Evolutionary conservation across 257 asterid species (phyloP).

Genomic region (Handroanthus guayacan): DNA sequence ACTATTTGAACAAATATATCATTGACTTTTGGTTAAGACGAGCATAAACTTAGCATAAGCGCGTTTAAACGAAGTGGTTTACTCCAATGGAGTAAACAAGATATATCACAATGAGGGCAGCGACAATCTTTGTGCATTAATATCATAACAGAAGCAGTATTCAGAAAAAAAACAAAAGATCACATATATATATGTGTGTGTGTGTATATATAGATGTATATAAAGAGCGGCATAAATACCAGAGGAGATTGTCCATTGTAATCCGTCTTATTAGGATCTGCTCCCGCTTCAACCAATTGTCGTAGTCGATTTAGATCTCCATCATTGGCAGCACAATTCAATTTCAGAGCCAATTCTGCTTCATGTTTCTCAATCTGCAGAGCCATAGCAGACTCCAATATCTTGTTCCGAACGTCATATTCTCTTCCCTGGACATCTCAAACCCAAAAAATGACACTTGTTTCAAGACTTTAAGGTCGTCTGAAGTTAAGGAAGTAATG

Average conservation of each 20-base stretch:
- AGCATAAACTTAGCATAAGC: too few species aligned
- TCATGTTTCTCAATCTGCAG: slow-evolving; percentile 63
- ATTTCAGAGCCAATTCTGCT: slow-evolving; percentile 65
- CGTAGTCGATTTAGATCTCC: slow-evolving; percentile 64
- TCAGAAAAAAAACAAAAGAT: too few species aligned
- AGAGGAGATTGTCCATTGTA: slow-evolving; percentile 72
- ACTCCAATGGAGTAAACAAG: too few species aligned
- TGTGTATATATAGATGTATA: too few species aligned
- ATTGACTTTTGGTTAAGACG: too few species aligned
- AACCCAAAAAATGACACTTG: background rate
- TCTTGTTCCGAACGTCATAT: slow-evolving; percentile 46
- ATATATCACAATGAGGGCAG: background rate
- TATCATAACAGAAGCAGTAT: background rate
- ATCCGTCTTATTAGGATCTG: slow-evolving; percentile 65
- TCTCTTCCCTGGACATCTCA: slow-evolving; percentile 58
- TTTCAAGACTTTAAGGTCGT: background rate
- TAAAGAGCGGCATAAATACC: too few species aligned
- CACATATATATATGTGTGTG: too few species aligned
- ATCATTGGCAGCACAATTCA: slow-evolving; percentile 72
- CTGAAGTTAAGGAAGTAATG: background rate
- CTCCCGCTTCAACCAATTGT: slow-evolving; percentile 62
- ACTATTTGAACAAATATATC: background rate
- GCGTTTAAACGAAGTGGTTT: too few species aligned
- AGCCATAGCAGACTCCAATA: slow-evolving; percentile 54
- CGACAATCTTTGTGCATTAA: background rate